Evolutionary conservation across 164 flowering plant genomes (phyloP).

Genomic region (Vitis amurensis): DNA sequence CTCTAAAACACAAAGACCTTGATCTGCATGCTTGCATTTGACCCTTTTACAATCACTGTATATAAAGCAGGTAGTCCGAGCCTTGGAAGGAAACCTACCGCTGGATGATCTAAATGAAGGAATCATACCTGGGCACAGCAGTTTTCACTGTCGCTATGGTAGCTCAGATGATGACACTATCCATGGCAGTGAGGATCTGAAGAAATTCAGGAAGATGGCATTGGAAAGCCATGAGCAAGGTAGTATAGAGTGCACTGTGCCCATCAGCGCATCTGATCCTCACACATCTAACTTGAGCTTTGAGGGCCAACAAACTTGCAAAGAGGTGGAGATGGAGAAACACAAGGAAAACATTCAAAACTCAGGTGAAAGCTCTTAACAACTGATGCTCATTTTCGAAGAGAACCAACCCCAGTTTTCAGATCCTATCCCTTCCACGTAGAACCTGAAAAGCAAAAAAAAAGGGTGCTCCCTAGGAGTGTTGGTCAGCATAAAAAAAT

Average conservation of each 20-base stretch:
- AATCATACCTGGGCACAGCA: conserved; percentile 36
- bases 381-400: not conserved
- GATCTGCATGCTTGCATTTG: not conserved
- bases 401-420: not conserved
- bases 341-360: conserved; percentile 18
- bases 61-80: conserved; percentile 40
- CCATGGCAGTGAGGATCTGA: conserved; percentile 47
- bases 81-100: conserved; percentile 42
- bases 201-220: conserved; percentile 48
- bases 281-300: conserved; percentile 44
- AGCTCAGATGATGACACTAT: conserved; percentile 37
- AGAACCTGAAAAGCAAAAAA: too few species aligned
- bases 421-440: too few species aligned
- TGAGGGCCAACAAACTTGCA: conserved; percentile 36
- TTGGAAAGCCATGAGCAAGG: conserved; percentile 39
- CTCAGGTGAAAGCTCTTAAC: conserved; percentile 10
- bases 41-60: not conserved
- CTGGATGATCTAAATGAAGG: conserved; percentile 36
- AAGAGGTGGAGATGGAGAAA: conserved; percentile 37
- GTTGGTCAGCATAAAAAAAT: too few species aligned
- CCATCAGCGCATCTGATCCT: conserved; percentile 38
- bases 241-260: conserved; percentile 39
- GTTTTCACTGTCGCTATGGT: conserved; percentile 27
- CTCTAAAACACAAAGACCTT: not conserved
- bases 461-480: too few species aligned